Conservation (phyloP, 495 filamentous ascomycete genomes). For the Bathelium albidoporum region DNA sequence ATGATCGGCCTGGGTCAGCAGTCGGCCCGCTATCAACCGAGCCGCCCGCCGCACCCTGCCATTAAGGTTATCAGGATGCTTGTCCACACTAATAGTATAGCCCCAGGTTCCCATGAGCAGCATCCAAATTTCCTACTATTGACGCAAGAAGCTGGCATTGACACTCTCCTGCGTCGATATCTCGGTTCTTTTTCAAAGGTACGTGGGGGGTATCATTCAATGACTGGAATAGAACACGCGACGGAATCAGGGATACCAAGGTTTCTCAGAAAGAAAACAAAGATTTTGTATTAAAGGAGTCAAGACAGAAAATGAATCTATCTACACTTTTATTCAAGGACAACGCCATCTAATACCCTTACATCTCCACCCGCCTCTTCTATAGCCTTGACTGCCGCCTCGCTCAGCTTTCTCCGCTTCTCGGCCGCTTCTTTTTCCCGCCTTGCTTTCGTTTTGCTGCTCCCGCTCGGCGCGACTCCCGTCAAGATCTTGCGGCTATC, state of each 20-base stretch:
- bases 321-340: not conserved
- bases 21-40: no score
- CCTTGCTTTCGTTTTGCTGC: conserved; percentile 84
- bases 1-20: no score
- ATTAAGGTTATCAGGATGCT: no score
- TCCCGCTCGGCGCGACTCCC: conserved; percentile 84
- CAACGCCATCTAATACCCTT: conserved; percentile 32
- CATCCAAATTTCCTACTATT: no score
- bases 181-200: no score
- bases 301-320: not conserved
- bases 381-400: conserved; percentile 63
- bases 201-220: no score
- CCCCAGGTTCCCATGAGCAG: no score
- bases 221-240: not conserved
- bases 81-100: no score
- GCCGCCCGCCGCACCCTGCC: no score
- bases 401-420: conserved; percentile 60
- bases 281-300: not conserved
- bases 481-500: conserved; percentile 75
- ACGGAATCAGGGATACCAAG: not conserved
- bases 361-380: conserved; percentile 71
- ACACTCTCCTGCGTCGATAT: no score
- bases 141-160: no score
- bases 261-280: not conserved
- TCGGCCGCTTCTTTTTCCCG: conserved; percentile 80